Percentiles rank a stretch among this genome's conserved stretches.
These are phyloP conservation scores for Aureobasidium melanogenum DNA, from an alignment of 2,329 filamentous ascomycete species.

Conservation along the genomic window DNA sequence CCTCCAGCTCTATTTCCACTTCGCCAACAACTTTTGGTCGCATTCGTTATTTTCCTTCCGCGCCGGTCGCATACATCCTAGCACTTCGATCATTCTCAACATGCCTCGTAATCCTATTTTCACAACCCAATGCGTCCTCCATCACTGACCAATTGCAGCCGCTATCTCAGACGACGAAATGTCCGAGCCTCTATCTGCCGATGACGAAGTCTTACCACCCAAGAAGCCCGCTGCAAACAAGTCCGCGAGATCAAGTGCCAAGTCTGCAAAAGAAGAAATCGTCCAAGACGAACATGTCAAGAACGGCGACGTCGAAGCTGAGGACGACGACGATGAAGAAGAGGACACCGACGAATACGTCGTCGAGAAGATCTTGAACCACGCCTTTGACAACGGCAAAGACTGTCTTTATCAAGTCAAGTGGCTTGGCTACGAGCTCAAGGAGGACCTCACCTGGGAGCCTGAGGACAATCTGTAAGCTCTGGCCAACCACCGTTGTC, in stretches of 20 bases:
- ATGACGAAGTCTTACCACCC: conserved; percentile 20
- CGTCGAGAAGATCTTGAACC: conserved; percentile 63
- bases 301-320: conserved; percentile 6
- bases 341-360: conserved; percentile 45
- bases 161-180: conserved; percentile 31
- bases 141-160: conserved; percentile 20
- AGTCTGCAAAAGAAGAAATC: conserved; percentile 19
- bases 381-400: conserved; percentile 51
- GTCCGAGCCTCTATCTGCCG: conserved; percentile 22
- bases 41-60: not conserved
- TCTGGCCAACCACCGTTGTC: not conserved
- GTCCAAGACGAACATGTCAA: conserved; percentile 19
- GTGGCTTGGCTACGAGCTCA: conserved; percentile 69
- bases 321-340: conserved; percentile 21
- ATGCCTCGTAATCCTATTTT: conserved; percentile 12
- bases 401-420: conserved; percentile 60
- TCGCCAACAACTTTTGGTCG: not conserved
- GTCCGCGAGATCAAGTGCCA: not conserved
- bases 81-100: not conserved
- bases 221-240: conserved; percentile 17
- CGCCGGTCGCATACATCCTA: not conserved
- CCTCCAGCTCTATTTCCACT: not conserved
- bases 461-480: conserved; percentile 61
- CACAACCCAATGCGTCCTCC: not conserved
- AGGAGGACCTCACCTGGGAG: conserved; percentile 68